phyloP scores from a whole-genome alignment of 495 filamentous ascomycete species.

The Podospora fimiseda region DNA sequence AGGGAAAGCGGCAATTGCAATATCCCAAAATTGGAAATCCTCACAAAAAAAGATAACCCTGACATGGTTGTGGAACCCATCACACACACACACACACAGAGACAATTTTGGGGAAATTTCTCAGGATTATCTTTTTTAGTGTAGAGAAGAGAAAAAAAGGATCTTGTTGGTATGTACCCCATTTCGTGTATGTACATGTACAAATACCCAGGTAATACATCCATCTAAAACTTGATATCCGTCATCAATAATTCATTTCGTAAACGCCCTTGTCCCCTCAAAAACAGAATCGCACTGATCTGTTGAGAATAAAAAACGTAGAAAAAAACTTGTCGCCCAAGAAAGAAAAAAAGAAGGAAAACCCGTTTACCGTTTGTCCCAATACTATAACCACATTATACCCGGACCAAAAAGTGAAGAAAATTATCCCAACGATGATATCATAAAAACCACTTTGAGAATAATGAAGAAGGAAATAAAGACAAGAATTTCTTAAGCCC shows the following conservation, averaged over 20 bases:
- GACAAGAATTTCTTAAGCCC: constrained; percentile 17
- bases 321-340: not conserved
- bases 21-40: not conserved
- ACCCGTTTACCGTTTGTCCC: not conserved
- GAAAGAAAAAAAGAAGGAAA: not conserved
- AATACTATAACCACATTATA: not conserved
- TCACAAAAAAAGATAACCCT: no score
- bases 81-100: no score
- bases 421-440: not conserved
- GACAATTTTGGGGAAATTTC: no score
- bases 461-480: not conserved
- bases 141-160: not conserved
- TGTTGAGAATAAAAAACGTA: not conserved
- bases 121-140: not conserved
- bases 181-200: no score
- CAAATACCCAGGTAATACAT: no score
- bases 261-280: not conserved
- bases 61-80: no score
- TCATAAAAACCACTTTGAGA: not conserved
- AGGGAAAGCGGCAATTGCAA: not conserved
- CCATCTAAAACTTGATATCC: not conserved
- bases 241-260: not conserved
- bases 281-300: not conserved
- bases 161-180: not conserved
- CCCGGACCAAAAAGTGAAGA: not conserved